Evolutionary conservation across 2,329 filamentous ascomycete genomes (phyloP).

Genomic region (Colletotrichum spinosum): DNA sequence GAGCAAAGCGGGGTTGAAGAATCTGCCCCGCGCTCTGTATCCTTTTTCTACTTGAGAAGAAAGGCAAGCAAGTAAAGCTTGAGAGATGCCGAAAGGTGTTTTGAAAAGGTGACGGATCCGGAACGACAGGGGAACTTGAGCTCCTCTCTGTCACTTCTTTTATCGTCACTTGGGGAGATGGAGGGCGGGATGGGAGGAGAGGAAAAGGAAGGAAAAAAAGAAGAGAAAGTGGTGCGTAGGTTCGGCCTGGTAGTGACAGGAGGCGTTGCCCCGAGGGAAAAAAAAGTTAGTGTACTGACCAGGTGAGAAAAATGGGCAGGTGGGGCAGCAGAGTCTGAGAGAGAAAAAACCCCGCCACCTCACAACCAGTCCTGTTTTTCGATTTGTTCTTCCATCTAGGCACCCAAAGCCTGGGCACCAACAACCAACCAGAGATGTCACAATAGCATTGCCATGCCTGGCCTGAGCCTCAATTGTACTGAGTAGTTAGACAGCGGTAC

Average conservation of each 20-base stretch:
- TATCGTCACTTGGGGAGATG: conserved; percentile 49
- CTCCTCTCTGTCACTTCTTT: conserved; percentile 53
- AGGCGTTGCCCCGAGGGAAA: conserved; percentile 30
- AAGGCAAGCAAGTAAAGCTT: conserved; percentile 34
- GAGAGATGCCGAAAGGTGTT: conserved; percentile 38
- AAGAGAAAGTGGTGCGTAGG: conserved; percentile 38
- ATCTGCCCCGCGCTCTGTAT: conserved; percentile 41
- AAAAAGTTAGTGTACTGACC: conserved; percentile 37
- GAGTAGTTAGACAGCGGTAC: no score
- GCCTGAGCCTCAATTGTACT: no score
- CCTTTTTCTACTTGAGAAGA: conserved; percentile 35
- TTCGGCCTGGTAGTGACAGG: conserved; percentile 25
- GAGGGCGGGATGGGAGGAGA: conserved; percentile 31
- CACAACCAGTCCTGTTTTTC: conserved; percentile 2
- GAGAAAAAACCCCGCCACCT: conserved; percentile 41
- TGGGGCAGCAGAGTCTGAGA: conserved; percentile 39
- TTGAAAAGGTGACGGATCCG: conserved; percentile 47
- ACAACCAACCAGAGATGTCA: background rate
- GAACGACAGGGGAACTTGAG: conserved; percentile 51
- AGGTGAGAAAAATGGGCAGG: conserved; percentile 38
- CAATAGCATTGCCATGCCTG: no score
- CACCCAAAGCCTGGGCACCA: background rate
- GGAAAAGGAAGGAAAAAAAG: conserved; percentile 32
- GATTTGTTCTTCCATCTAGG: conserved; percentile 3
- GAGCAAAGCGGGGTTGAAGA: conserved; percentile 58